Evolutionary conservation across 2,329 filamentous ascomycete species (phyloP).

Genomic region (Coccinonectria pachysandricola): DNA sequence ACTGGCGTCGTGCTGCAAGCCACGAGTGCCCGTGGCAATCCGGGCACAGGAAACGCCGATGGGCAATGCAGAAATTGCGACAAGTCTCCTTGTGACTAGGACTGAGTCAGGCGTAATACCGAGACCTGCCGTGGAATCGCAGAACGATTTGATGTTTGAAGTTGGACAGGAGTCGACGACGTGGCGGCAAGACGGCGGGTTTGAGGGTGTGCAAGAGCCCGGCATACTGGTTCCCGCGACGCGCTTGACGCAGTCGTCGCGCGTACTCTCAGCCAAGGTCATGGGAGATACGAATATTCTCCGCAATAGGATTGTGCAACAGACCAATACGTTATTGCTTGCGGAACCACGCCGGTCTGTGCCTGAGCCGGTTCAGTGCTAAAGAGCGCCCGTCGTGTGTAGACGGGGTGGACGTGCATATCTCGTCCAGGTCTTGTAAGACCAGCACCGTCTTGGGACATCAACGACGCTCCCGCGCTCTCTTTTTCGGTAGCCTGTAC

Average conservation of each 20-base stretch:
- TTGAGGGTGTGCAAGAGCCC: conserved; percentile 21
- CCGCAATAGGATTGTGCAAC: conserved; percentile 21
- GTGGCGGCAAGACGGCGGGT: conserved; percentile 19
- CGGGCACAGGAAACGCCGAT: conserved; percentile 10
- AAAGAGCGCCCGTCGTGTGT: conserved; percentile 15
- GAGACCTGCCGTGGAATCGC: too few relatives aligned
- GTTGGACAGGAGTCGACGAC: too few relatives aligned
- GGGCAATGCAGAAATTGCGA: conserved; percentile 14
- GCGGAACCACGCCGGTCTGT: conserved; percentile 18
- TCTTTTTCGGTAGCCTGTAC: too few relatives aligned
- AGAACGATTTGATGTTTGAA: too few relatives aligned
- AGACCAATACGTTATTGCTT: conserved; percentile 13
- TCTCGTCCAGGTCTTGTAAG: conserved; percentile 8
- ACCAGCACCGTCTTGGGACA: conserved; percentile 11
- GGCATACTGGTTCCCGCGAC: conserved; percentile 20
- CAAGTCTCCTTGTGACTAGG: conserved; percentile 17
- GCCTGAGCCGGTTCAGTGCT: conserved; percentile 10
- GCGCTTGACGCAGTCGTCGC: conserved; percentile 21
- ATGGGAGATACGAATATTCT: conserved; percentile 21
- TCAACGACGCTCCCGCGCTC: not conserved
- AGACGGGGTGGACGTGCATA: conserved; percentile 18
- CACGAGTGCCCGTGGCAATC: conserved; percentile 18
- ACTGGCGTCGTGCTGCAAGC: conserved; percentile 14
- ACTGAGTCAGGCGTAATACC: conserved; percentile 17
- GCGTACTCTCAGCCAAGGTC: conserved; percentile 21